These are phyloP conservation scores for Cladorrhinum samala DNA, from an alignment of 495 filamentous ascomycete species.

Conservation along the genomic window DNA sequence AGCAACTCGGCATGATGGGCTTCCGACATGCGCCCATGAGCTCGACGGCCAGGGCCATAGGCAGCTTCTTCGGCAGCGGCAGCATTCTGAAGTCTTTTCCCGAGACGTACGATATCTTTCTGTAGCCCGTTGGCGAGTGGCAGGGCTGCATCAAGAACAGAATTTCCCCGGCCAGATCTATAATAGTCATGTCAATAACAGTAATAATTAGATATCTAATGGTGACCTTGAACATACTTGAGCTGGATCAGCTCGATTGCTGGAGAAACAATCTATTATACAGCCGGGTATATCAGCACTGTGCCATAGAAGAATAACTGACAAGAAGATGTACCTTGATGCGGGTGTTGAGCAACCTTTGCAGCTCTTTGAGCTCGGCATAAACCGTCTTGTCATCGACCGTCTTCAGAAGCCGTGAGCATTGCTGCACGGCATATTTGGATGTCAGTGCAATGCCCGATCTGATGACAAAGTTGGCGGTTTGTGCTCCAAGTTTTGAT, in stretches of 20 bases:
- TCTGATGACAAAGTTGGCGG: conserved; percentile 85
- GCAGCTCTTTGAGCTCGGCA: conserved; percentile 63
- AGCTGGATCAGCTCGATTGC: conserved; percentile 92
- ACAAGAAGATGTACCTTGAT: conserved; percentile 56
- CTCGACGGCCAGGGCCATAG: conserved; percentile 43
- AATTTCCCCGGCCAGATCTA: conserved; percentile 89
- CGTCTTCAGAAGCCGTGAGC: conserved; percentile 65
- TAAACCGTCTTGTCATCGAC: conserved; percentile 59
- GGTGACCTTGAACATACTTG: conserved; percentile 56
- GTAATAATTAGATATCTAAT: neutral
- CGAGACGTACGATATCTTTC: conserved; percentile 79
- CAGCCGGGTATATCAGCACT: too few relatives aligned
- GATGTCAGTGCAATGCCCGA: conserved; percentile 89
- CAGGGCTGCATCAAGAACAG: conserved; percentile 83
- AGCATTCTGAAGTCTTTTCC: conserved; percentile 64
- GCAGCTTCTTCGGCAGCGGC: conserved; percentile 60
- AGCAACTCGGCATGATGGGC: conserved; percentile 55
- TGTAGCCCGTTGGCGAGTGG: conserved; percentile 80
- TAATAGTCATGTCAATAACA: conserved; percentile 8
- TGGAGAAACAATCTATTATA: conserved; percentile 71
- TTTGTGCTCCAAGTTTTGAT: conserved; percentile 60
- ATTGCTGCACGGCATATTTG: conserved; percentile 76
- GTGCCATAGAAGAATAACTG: neutral
- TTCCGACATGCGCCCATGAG: conserved; percentile 30
- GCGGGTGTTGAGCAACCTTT: conserved; percentile 73